Base-by-base conservation (phyloP, 1,284 basidiomycete species). In the Rhodotorula sp. region DNA sequence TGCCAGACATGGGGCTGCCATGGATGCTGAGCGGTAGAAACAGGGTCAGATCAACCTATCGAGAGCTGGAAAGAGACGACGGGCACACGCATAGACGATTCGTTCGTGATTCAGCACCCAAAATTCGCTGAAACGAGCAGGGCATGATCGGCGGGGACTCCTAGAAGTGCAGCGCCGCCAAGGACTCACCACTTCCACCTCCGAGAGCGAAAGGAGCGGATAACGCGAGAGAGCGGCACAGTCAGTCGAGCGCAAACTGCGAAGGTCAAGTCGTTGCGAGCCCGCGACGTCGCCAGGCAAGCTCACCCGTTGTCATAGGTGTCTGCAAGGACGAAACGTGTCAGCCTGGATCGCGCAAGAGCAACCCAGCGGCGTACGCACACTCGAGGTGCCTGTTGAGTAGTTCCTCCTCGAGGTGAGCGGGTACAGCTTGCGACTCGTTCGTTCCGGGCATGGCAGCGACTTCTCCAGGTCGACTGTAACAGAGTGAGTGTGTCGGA, bases 81-180 rank as follows among this genome's bases (percentile, higher is more conserved):
- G 10, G 10, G 40, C 40, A 3, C 40, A 44, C 2, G 22, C 67
- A 64, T 80, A 80, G 51, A 79, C 77, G 66, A 80, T 76, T 13
- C 79, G 75, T 60, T 77, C 65, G 34, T 76, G 76, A 50, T 74
- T 76, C 30, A 70, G 75, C 62, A 79, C 75, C 75, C 76, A 78
- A 72, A 78, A 77, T 53, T 80, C 76, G 73, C 56, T 75, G 72
- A 76, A 75, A 75, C 22, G 46, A 63, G 34, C 2, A 16, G 28
- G 20, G 37, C 30, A 22, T 18, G 34, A n/a, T n/a, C 4, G 1
- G 16, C 31, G 54, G 24, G 34, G 9, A 55, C 13, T 31, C 20
- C 2, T 22, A 11, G 8, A 37, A 40, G 13, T 4, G 34, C 31
- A 34, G 34, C 34, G 6, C 34, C 5, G 20, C 37, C 6, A 24